Percentiles rank a stretch among this genome's conserved stretches.
phyloP scores from a whole-genome alignment of 352 stramenopile species.

The Globisporangium nunn region DNA sequence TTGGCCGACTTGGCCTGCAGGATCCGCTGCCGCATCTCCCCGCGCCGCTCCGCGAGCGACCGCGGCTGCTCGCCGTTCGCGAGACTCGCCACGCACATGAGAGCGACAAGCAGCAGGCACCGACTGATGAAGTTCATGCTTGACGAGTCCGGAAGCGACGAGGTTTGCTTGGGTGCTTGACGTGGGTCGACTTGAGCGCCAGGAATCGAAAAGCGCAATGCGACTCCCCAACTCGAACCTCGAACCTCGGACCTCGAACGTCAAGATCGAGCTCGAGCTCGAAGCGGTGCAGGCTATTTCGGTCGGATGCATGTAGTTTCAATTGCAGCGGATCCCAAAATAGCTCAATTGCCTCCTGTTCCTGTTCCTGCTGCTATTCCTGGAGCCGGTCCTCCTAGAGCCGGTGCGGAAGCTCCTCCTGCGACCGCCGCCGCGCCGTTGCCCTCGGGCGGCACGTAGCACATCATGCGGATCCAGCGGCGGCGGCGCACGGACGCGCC shows the following conservation, averaged over 20 bases:
- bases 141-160: background rate
- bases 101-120: slow-evolving; percentile 7
- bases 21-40: slow-evolving; percentile 16
- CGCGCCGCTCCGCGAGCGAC: slow-evolving; percentile 14
- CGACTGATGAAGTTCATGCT: slow-evolving; percentile 11
- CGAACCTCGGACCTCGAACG: no score
- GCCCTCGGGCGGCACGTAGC: slow-evolving; percentile 49
- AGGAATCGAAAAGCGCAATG: background rate
- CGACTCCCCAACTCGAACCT: no score
- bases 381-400: background rate
- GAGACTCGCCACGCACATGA: slow-evolving; percentile 8
- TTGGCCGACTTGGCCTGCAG: slow-evolving; percentile 14
- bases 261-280: no score
- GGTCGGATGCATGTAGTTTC: no score
- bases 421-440: background rate
- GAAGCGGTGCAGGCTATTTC: no score
- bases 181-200: background rate
- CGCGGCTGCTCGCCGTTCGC: slow-evolving; percentile 6
- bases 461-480: slow-evolving; percentile 86
- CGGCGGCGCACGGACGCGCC: slow-evolving; percentile 66
- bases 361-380: background rate
- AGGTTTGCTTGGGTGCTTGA: background rate
- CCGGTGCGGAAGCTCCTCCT: background rate
- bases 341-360: background rate
- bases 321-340: background rate